phyloP scores from a whole-genome alignment of 2,329 filamentous ascomycete genomes.

The Fusarium heterosporum region DNA sequence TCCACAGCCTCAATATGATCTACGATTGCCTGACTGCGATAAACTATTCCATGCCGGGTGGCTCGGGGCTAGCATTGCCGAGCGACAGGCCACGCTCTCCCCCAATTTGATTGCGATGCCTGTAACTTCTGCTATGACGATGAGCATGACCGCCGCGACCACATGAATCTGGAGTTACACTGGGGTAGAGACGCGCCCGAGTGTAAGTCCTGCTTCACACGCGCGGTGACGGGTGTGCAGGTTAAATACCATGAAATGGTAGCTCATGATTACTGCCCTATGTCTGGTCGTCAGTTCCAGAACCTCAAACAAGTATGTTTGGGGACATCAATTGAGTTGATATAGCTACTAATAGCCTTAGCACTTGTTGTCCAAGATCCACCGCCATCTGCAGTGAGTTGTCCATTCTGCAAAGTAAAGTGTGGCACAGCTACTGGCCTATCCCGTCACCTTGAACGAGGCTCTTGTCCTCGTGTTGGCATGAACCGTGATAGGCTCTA shows the following conservation, averaged over 20 bases:
- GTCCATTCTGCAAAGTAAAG: constrained; percentile 64
- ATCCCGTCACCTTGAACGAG: constrained; percentile 66
- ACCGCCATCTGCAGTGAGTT: constrained; percentile 53
- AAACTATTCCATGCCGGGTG: constrained; percentile 37
- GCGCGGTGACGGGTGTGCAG: not conserved
- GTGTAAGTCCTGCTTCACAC: constrained; percentile 47
- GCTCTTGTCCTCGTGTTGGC: constrained; percentile 61
- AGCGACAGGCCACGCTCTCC: constrained; percentile 44
- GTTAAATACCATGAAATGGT: constrained; percentile 47
- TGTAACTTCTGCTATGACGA: constrained; percentile 44
- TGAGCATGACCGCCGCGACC: constrained; percentile 39
- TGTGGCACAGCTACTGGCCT: constrained; percentile 66
- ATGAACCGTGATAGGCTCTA: constrained; percentile 65
- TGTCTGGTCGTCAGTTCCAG: constrained; percentile 51
- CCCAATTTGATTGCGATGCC: constrained; percentile 47
- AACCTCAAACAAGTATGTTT: constrained; percentile 29
- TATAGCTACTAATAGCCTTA: constrained; percentile 39
- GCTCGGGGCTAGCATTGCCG: constrained; percentile 48
- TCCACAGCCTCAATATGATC: constrained; percentile 10
- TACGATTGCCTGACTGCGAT: constrained; percentile 46
- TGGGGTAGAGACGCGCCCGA: constrained; percentile 34
- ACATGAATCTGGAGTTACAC: constrained; percentile 50
- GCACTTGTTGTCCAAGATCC: constrained; percentile 66
- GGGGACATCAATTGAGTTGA: rapidly evolving
- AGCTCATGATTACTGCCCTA: constrained; percentile 49